Conservation (phyloP, 2,329 filamentous ascomycete genomes). For the Verticillium isaacii region DNA sequence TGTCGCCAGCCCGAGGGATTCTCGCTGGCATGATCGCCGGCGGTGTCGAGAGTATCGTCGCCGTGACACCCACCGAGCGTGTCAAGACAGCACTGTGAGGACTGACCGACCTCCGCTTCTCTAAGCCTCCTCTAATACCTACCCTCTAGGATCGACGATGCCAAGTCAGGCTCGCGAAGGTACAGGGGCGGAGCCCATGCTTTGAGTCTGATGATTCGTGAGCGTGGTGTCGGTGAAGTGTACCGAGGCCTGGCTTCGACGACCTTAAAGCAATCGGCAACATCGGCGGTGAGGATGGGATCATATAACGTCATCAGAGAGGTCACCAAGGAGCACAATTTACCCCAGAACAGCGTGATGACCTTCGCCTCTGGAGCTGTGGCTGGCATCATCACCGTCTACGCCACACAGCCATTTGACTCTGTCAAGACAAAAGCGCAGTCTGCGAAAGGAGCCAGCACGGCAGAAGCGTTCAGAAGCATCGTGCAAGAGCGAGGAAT, state of each 20-base stretch:
- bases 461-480: conserved; percentile 48
- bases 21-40: conserved; percentile 61
- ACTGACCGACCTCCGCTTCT: not conserved
- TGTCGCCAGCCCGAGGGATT: conserved; percentile 53
- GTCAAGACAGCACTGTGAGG: conserved; percentile 59
- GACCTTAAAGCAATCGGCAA: conserved; percentile 42
- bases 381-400: conserved; percentile 56
- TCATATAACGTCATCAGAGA: conserved; percentile 43
- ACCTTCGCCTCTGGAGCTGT: conserved; percentile 60
- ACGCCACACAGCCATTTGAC: conserved; percentile 58
- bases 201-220: conserved; percentile 25
- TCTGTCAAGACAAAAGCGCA: conserved; percentile 61
- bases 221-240: conserved; percentile 34
- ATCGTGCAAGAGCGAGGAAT: conserved; percentile 54
- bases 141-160: conserved; percentile 27
- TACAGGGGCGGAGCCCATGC: conserved; percentile 26
- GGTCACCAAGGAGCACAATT: conserved; percentile 10
- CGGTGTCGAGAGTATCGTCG: conserved; percentile 55
- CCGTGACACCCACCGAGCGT: conserved; percentile 63
- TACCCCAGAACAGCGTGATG: conserved; percentile 19
- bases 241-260: conserved; percentile 40
- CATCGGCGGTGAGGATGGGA: conserved; percentile 41
- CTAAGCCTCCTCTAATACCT: not conserved
- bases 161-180: conserved; percentile 19
- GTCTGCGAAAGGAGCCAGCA: conserved; percentile 51